Evolutionary conservation across 345 rosid species (phyloP), one percentile per base, ranked within the genome.

Genomic region (Gossypium sturtianum): DNA sequence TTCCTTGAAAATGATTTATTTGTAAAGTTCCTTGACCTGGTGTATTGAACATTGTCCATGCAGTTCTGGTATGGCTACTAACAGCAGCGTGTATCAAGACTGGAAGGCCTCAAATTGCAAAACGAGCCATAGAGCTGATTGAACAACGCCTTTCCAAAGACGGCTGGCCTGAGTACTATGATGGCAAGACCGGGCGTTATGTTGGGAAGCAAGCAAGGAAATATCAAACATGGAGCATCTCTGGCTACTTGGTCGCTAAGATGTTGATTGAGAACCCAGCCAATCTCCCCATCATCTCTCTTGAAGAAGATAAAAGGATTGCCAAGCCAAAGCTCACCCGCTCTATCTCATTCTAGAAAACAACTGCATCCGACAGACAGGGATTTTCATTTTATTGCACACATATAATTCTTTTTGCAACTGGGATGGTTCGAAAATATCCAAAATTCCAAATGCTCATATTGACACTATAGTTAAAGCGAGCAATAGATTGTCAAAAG

Each of bases 121-220:
- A 52, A 52, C 8, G 20, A 52, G 57, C 57, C 12, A 47, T 52
- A 52, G 57, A 52, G 57, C 57, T 52, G 19, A 16, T 52, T 7
- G 57, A 52, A 52, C 57, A 52, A 15, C 57, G 57, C 57, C 57
- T 52, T 52, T 52, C 57, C 22, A 52, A 52, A 52, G 57, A 52
- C 0, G 57, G 57, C 9, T 86, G 44, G 89, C 57, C 57, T 5
- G 57, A 52, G 57, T 52, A 52, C 20, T 52, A 52, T 52, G 57
- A 86, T 20, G 89, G 87, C 8, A 83, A 78, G 60, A 49, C 78
- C 5, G 89, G 89, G 29, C 77, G 89, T 22, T 83, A 83, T 29
- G 74, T 86, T 7, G 89, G 89, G 72, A 83, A 83, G 66, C 86
- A 83, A 74, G 89, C 89, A 29, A 82, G 89, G 76, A 86, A 83